Base-by-base conservation (phyloP, 225 moss, liverwort and hornwort species). In the Pseudoscleropodium purum region DNA sequence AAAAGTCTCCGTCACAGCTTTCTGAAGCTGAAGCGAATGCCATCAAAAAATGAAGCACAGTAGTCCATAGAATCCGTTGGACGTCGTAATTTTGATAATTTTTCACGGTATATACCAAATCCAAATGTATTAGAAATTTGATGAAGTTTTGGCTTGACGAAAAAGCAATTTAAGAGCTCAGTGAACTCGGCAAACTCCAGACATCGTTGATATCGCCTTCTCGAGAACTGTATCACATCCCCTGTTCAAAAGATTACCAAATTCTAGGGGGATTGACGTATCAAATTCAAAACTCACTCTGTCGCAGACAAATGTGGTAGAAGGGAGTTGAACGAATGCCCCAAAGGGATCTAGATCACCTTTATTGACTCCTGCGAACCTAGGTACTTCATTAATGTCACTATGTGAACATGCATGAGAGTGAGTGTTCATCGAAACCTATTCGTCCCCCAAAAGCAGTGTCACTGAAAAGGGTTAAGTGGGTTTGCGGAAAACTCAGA, bases 1-100 rank as follows among this genome's bases (percentile, higher is more conserved):
- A 90, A 64, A 92, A 91, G 89, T 62, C 85, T 5, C 2, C 37
- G n/a, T 92, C 92, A 10, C 81, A 91, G 85, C 77, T 92, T 21
- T 37, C 85, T 8, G 82, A 76, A 37, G 76, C 75, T 36, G 92
- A 87, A 77, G 29, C 39, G 31, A 85, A 86, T 41, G 88, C 89
- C 61, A 89, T 85, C 54, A 27, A 84, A 21, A 83, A 68, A 34
- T 85, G 63, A 92, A n/a, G 52, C 64, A n/a, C 23, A 51, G 9
- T 66, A 57, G 60, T 49, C 41, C 36, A 41, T 56, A 34, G 47
- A 47, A 47, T 43, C 49, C 43, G 17, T 60, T 45, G 34, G 43
- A 85, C 24, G 15, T 75, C 34, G 47, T 62, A 31, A 23, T 37
- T 73, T 63, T 21, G 14, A 13, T 70, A 18, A 7, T 45, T 20